Evolutionary conservation across 345 rosid species (phyloP).

Genomic region (thale cress (Arabidopsis thaliana)): DNA sequence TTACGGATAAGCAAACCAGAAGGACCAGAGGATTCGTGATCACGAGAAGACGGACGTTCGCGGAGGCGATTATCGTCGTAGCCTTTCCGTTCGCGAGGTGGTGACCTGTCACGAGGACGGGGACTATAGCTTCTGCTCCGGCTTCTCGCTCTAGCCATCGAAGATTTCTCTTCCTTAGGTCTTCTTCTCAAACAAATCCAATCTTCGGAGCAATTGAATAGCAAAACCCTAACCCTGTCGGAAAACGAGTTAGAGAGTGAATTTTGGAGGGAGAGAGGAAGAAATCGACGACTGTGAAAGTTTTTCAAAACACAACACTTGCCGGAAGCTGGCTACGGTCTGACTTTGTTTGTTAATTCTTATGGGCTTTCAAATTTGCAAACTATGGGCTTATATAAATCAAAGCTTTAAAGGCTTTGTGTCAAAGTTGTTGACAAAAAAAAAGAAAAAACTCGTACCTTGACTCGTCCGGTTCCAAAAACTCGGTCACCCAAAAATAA

Average conservation of each 20-base stretch:
- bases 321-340: background rate
- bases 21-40: slow-evolving; percentile 84
- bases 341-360: background rate
- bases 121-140: slow-evolving; percentile 87
- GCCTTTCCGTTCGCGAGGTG: slow-evolving; percentile 60
- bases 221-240: slow-evolving; percentile 33
- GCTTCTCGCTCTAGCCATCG: slow-evolving; percentile 75
- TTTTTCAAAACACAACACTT: slow-evolving; percentile 24
- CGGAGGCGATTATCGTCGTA: slow-evolving; percentile 68
- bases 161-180: background rate
- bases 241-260: background rate
- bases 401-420: too few relatives aligned
- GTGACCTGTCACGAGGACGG: slow-evolving; percentile 68
- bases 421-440: too few relatives aligned
- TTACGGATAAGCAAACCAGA: slow-evolving; percentile 92
- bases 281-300: background rate
- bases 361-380: background rate
- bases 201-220: slow-evolving; percentile 1
- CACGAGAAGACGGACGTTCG: slow-evolving; percentile 61
- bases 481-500: slow-evolving; percentile 20
- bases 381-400: background rate
- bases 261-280: slow-evolving; percentile 39
- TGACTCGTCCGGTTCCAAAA: slow-evolving; percentile 26
- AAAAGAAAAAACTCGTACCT: background rate
- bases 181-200: background rate